Percentiles rank a stretch among this genome's conserved stretches.
Evolutionary conservation across 441 rosid species (phyloP).

Genomic region (Eutrema salsugineum): DNA sequence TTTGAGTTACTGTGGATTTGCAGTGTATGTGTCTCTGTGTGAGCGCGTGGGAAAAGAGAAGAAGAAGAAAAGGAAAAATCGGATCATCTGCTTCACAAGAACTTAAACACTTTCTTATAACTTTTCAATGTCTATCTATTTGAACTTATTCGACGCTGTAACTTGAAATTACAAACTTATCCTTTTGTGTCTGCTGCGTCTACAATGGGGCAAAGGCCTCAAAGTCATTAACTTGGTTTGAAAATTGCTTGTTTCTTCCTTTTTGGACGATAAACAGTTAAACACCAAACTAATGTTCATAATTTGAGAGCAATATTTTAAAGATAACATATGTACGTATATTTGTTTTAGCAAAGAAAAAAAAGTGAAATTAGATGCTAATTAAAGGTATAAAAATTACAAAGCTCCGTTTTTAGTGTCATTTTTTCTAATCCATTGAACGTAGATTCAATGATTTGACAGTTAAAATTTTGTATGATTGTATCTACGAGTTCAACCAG

Average conservation of each 20-base stretch:
- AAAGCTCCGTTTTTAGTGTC: slow-evolving; percentile 12
- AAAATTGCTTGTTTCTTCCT: background rate
- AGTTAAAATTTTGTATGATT: background rate
- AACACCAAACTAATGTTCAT: background rate
- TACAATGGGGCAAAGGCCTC: background rate
- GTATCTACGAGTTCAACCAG: background rate
- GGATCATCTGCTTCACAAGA: slow-evolving; percentile 50
- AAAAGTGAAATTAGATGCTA: background rate
- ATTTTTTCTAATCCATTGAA: background rate
- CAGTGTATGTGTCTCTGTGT: slow-evolving; percentile 8
- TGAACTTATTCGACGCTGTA: slow-evolving; percentile 17
- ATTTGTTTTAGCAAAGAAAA: background rate
- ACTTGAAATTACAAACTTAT: slow-evolving; percentile 1
- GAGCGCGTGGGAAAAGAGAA: slow-evolving; percentile 4
- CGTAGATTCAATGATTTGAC: background rate
- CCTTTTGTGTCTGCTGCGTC: slow-evolving; percentile 8
- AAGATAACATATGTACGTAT: background rate
- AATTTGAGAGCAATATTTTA: background rate
- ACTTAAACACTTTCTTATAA: slow-evolving; percentile 21
- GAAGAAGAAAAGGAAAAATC: slow-evolving; percentile 41
- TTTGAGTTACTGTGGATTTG: slow-evolving; percentile 1
- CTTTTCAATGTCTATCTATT: slow-evolving; percentile 33
- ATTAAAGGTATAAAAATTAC: background rate
- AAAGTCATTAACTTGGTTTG: slow-evolving; percentile 9
- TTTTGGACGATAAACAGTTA: slow-evolving; percentile 1